Evolutionary conservation across 1,284 basidiomycete species (phyloP), one percentile per base, ranked within the genome.

Genomic region (Cryptococcus amylolentus): DNA sequence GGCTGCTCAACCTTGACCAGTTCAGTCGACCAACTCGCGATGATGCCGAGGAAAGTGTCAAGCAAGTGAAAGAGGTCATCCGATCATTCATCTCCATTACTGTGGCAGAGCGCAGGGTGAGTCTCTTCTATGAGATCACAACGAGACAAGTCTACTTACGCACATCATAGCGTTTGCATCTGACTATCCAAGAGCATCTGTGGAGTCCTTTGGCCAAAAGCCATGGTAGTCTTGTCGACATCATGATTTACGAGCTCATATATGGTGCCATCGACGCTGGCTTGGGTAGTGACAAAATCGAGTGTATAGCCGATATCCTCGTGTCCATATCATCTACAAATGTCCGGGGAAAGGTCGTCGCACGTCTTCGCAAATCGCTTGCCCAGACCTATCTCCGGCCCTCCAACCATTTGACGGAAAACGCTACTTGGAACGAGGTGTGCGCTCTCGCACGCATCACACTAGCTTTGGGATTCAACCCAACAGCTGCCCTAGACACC

Each of bases 381-480:
- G 85, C 85, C 45, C 89, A 82, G 79, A 84, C 88, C 2, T 85
- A 87, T 48, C 80, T 84, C 45, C 84, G 84, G 65, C 80, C 84
- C 1, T 83, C 85, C 4, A 79, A 76, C 52, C 81, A 81, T 12
- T 80, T 93, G 3, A 79, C 82, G 2, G 85, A 89, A 46, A 89
- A 89, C 72, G 76, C 82, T 1, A 84, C 87, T 58, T 94, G 90
- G 89, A 84, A 83, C 59, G 91, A 94, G 71, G 88, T 94, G 12
- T 86, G 88, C 3, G 86, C 87, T 1, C 79, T 93, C 37, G 81
- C 88, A 38, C 84, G 89, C 14, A 82, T 94, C 38, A 81, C 84
- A 46, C 81, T 89, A 16, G 82, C 87, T 8, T 83, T 89, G 18
- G 84, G 86, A 43, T 86, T 89, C 65, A 84, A 86, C 50, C 82